Base-by-base conservation (phyloP, 768 basidiomycete species). In the Rhizopogon sp. region DNA sequence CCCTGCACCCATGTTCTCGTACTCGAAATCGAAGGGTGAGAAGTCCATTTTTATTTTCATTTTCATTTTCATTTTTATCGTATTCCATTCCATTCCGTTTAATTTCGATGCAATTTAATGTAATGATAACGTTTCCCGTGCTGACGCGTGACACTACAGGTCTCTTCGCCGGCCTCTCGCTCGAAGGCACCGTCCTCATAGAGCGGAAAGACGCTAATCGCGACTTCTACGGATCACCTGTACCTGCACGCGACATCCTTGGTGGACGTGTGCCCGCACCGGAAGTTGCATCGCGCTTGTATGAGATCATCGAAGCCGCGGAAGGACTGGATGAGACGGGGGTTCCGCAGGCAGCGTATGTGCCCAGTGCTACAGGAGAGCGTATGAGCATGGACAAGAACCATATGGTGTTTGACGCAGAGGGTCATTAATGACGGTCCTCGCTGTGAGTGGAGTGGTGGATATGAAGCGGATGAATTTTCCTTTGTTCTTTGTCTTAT, bases 1-100 rank as follows among this genome's bases (percentile, higher is more conserved):
- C 70, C 96, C 96, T 0, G 86, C 95, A 17, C 94, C 94, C 5
- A 95, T 98, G 91, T 99, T 97, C 72, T 93, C 90, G 58, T 96
- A 97, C 69, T 94, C 92, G 9, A 91, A 94, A 71, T 94, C 92
- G 11, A 95, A 93, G 74, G 93, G 93, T 92, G 61, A 55, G 81
- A 65, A 17, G 0, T 39, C 25, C 31, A 5, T 20, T 25, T 25
- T 25, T 4, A 25, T 25, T 25, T 25, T 25, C 5, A 4, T 25
- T 25, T 25, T 25, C 2, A 25, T 25, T 25, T 29, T 6, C 17
- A 28, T 20, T 16, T 6, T 40, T 1, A 8, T 39, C 16, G 11
- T 25, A 14, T 43, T 31, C 22, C 54, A 20, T 31, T 42, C 35
- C 37, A 11, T 8, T 28, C 20, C 6, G 13, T 20, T 33, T 33